phyloP scores from a whole-genome alignment of 2,329 filamentous ascomycete genomes.

The Colletotrichum tropicale region DNA sequence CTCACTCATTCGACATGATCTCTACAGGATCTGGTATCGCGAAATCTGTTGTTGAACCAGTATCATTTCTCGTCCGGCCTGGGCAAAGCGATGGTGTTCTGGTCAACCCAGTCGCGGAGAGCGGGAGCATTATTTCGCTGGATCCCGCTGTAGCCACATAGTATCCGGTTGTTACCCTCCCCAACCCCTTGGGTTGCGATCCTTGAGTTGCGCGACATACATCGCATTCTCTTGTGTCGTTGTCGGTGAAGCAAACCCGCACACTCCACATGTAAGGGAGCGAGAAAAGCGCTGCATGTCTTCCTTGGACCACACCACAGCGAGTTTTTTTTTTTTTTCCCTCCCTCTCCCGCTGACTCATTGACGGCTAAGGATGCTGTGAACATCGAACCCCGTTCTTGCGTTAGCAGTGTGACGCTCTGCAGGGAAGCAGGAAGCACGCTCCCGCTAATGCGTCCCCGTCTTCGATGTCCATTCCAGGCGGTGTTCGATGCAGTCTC shows the following conservation, averaged over 20 bases:
- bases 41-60: not conserved
- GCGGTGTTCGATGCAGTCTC: conserved; percentile 18
- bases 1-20: not conserved
- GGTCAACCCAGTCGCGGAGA: not conserved
- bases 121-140: not conserved
- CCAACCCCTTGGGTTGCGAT: not conserved
- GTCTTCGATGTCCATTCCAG: conserved; percentile 17
- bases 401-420: conserved; percentile 19
- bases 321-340: not conserved
- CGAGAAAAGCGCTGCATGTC: not conserved
- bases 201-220: conserved; percentile 8
- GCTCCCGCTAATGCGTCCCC: conserved; percentile 18
- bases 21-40: not conserved
- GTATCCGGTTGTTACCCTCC: not conserved
- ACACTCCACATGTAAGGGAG: conserved; percentile 10
- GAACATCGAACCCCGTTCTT: not conserved
- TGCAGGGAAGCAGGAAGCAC: conserved; percentile 17
- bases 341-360: conserved; percentile 5
- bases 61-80: not conserved
- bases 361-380: conserved; percentile 11
- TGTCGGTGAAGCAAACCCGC: conserved; percentile 12
- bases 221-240: not conserved
- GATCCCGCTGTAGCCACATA: not conserved
- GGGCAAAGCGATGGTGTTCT: not conserved
- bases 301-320: not conserved